Percentiles rank a stretch among this genome's conserved stretches.
Conservation (phyloP, 345 rosid species). For the Arabis hirsuta region DNA sequence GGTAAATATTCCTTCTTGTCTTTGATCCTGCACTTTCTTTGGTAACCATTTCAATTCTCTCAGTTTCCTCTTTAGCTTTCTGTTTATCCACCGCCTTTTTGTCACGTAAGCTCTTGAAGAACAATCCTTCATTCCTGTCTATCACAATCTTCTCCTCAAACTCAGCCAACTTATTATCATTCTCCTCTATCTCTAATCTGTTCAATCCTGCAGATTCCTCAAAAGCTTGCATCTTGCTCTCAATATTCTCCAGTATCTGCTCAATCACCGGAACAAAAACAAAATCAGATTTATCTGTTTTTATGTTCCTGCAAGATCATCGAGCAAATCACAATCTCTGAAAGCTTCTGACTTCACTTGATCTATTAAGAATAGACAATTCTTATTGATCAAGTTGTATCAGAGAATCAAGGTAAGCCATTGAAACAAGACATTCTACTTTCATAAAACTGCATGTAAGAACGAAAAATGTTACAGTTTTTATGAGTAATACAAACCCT, state of each 20-base stretch:
- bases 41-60: conserved; percentile 54
- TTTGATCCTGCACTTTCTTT: conserved; percentile 63
- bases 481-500: conserved; percentile 58
- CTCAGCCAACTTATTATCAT: conserved; percentile 62
- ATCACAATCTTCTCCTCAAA: conserved; percentile 73
- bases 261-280: conserved; percentile 20
- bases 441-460: conserved; percentile 8
- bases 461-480: conserved; percentile 14
- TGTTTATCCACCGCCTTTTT: conserved; percentile 55
- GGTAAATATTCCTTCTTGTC: conserved; percentile 69
- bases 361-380: not conserved
- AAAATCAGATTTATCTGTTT: conserved; percentile 9
- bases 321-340: conserved; percentile 26
- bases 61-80: conserved; percentile 64
- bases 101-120: conserved; percentile 75
- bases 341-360: conserved; percentile 11
- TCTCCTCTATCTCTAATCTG: conserved; percentile 65
- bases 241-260: conserved; percentile 87
- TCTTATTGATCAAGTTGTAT: conserved; percentile 23
- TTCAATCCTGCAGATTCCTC: conserved; percentile 77
- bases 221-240: conserved; percentile 82
- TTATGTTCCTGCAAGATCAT: conserved; percentile 26
- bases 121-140: conserved; percentile 81
- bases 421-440: not conserved
- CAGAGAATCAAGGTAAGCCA: conserved; percentile 24